phyloP scores from a whole-genome alignment of 1,139 yeast species.

The Saccharomyces hybrid region DNA sequence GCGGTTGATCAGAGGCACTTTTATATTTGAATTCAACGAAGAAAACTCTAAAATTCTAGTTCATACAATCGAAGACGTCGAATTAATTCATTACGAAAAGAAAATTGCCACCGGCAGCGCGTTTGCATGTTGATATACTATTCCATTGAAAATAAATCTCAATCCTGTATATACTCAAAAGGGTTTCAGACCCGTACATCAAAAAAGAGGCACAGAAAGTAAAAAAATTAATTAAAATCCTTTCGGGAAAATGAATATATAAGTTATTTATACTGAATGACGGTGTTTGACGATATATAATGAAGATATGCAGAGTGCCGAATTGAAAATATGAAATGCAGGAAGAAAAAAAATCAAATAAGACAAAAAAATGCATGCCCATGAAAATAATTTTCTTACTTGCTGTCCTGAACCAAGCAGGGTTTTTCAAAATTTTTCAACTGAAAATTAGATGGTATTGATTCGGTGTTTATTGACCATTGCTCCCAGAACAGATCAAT shows the following conservation, averaged over 20 bases:
- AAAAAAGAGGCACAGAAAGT: too few species aligned
- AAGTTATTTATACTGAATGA: too few species aligned
- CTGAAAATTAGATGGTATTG: not conserved
- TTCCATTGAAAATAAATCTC: too few species aligned
- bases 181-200: too few species aligned
- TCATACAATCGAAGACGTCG: slow-evolving; percentile 74
- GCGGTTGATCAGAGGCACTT: slow-evolving; percentile 46
- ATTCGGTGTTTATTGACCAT: not conserved
- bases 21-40: slow-evolving; percentile 63
- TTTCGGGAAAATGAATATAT: too few species aligned
- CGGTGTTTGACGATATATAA: too few species aligned
- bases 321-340: too few species aligned
- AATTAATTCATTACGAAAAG: slow-evolving; percentile 45
- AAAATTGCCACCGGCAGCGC: slow-evolving; percentile 8
- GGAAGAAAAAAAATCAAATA: too few species aligned
- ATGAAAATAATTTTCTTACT: not conserved
- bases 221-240: too few species aligned
- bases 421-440: not conserved
- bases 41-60: slow-evolving; percentile 51
- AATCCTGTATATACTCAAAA: too few species aligned
- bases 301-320: too few species aligned
- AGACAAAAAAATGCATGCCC: too few species aligned
- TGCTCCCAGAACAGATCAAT: not conserved
- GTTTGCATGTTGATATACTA: slow-evolving; percentile 10
- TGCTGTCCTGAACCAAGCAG: not conserved